A percentile compares a stretch with the other conserved stretches of the same genome.
phyloP scores from a whole-genome alignment of 2,329 filamentous ascomycete species.

The Fusarium sp. region DNA sequence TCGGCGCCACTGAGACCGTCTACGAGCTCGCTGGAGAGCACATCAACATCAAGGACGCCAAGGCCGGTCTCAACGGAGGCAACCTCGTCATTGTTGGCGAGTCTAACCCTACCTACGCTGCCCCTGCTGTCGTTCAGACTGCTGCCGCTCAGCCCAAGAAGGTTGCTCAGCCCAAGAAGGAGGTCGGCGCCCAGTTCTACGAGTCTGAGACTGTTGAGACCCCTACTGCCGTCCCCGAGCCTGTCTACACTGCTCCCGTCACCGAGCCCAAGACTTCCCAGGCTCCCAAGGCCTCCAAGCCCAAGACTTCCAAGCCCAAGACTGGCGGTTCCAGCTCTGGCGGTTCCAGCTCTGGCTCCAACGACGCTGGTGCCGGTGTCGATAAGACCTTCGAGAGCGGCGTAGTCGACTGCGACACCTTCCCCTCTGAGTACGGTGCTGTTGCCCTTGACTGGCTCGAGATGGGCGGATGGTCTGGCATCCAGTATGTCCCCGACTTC shows the following conservation, averaged over 20 bases:
- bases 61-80: slow-evolving; percentile 77
- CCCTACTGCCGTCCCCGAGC: slow-evolving; percentile 46
- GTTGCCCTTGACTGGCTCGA: slow-evolving; percentile 76
- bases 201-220: slow-evolving; percentile 59
- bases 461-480: slow-evolving; percentile 81
- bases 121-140: slow-evolving; percentile 57
- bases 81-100: slow-evolving; percentile 75
- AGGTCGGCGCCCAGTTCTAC: slow-evolving; percentile 63
- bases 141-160: slow-evolving; percentile 52
- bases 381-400: slow-evolving; percentile 81
- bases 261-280: slow-evolving; percentile 48
- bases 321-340: slow-evolving; percentile 45
- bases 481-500: slow-evolving; percentile 74
- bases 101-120: slow-evolving; percentile 64
- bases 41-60: slow-evolving; percentile 74
- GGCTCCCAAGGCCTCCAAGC: slow-evolving; percentile 44
- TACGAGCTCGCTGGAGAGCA: slow-evolving; percentile 77
- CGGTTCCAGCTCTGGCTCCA: slow-evolving; percentile 44
- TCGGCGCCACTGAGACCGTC: slow-evolving; percentile 73
- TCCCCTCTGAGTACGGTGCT: slow-evolving; percentile 87
- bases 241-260: slow-evolving; percentile 32
- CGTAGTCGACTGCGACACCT: slow-evolving; percentile 74
- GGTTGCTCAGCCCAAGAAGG: slow-evolving; percentile 50
- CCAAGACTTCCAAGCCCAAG: slow-evolving; percentile 31
- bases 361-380: slow-evolving; percentile 63